phyloP scores from a whole-genome alignment of 1,139 yeast genomes.

The Eremothecium sinecaudum region DNA sequence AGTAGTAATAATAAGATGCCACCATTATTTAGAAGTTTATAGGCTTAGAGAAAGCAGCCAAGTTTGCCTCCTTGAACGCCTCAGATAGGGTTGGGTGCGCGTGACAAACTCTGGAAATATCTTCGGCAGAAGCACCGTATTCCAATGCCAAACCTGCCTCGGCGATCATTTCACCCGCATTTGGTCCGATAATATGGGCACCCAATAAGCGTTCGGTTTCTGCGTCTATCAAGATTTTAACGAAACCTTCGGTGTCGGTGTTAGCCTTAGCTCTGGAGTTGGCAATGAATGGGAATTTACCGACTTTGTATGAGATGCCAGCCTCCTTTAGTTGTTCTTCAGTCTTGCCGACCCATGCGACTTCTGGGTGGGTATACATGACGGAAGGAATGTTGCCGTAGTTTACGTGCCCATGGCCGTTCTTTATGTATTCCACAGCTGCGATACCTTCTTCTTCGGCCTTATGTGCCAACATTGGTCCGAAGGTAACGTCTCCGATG shows the following conservation, averaged over 20 bases:
- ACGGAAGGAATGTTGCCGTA: slow-evolving; percentile 96
- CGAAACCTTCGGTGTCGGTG: slow-evolving; percentile 94
- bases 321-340: slow-evolving; percentile 94
- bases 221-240: slow-evolving; percentile 90
- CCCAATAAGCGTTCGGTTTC: slow-evolving; percentile 96
- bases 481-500: slow-evolving; percentile 96
- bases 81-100: slow-evolving; percentile 98
- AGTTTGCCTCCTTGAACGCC: slow-evolving; percentile 97
- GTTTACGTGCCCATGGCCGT: slow-evolving; percentile 96
- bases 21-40: slow-evolving; percentile 64
- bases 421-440: slow-evolving; percentile 88
- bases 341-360: slow-evolving; percentile 96
- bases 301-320: slow-evolving; percentile 85
- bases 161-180: slow-evolving; percentile 99
- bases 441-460: slow-evolving; percentile 99
- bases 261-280: slow-evolving; percentile 99
- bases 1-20: no score
- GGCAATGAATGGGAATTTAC: slow-evolving; percentile 97
- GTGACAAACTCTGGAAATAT: slow-evolving; percentile 92
- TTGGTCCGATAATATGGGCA: slow-evolving; percentile 94
- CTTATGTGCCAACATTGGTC: slow-evolving; percentile 99
- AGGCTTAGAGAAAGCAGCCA: slow-evolving; percentile 85
- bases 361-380: slow-evolving; percentile 98
- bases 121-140: slow-evolving; percentile 98
- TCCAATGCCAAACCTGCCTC: slow-evolving; percentile 97